Evolutionary conservation across 805 yeast genomes (phyloP).

Genomic region (Vanderwaltozyma tropicalis): DNA sequence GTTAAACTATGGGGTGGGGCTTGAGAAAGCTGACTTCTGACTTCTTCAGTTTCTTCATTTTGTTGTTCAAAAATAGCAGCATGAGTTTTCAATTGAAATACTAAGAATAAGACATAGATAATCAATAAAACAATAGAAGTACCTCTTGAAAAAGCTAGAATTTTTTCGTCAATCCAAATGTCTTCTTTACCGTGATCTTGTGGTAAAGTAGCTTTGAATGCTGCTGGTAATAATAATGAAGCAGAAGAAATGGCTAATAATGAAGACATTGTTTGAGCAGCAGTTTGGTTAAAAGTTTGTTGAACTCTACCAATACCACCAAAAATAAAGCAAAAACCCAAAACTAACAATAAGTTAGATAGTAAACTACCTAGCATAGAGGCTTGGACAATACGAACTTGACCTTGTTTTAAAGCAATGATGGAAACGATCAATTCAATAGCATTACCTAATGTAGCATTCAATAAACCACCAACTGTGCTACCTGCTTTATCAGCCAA

Average conservation of each 20-base stretch:
- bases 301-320: conserved; percentile 84
- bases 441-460: conserved; percentile 97
- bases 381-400: conserved; percentile 90
- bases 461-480: conserved; percentile 85
- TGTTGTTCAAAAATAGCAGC: conserved; percentile 57
- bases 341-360: conserved; percentile 76
- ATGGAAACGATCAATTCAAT: conserved; percentile 92
- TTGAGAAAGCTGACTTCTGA: conserved; percentile 15
- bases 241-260: conserved; percentile 84
- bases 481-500: conserved; percentile 80
- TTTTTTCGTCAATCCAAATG: conserved; percentile 31
- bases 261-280: conserved; percentile 96
- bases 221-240: conserved; percentile 88
- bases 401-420: conserved; percentile 77
- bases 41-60: conserved; percentile 33
- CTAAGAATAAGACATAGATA: conserved; percentile 66
- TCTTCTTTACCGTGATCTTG: conserved; percentile 30
- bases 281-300: conserved; percentile 88
- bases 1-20: conserved; percentile 32
- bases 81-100: conserved; percentile 87
- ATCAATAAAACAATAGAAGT: conserved; percentile 69
- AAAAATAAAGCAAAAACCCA: conserved; percentile 90
- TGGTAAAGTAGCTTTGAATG: conserved; percentile 77
- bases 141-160: conserved; percentile 73
- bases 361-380: conserved; percentile 93